Conservation (phyloP, 2,329 filamentous ascomycete genomes). For the Pseudocercospora crystallina region DNA sequence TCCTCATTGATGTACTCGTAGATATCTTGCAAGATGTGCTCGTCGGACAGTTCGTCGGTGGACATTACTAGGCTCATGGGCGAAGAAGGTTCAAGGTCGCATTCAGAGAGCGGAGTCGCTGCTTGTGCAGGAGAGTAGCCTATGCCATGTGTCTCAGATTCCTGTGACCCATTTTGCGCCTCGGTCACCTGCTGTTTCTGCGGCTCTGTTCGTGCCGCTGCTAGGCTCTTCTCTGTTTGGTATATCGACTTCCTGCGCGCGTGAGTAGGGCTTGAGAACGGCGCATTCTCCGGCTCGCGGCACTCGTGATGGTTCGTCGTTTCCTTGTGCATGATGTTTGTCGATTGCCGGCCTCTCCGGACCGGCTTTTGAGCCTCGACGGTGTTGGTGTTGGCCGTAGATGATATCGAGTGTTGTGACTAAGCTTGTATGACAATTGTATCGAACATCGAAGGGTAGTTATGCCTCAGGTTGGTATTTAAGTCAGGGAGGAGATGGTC, state of each 20-base stretch:
- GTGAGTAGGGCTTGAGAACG: conserved; percentile 18
- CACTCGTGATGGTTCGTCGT: conserved; percentile 19
- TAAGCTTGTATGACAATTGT: conserved; percentile 14
- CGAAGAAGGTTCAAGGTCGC: conserved; percentile 8
- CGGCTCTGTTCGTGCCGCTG: conserved; percentile 19
- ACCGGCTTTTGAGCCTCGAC: neutral
- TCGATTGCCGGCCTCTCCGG: conserved; percentile 1
- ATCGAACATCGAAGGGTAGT: conserved; percentile 12
- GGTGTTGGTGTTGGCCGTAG: neutral
- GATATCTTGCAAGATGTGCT: conserved; percentile 40
- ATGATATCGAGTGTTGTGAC: neutral
- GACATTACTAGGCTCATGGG: conserved; percentile 9
- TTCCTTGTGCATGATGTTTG: conserved; percentile 16
- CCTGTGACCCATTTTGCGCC: conserved; percentile 25
- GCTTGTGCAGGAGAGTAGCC: conserved; percentile 17
- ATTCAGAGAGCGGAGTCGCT: conserved; percentile 12
- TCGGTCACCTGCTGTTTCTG: conserved; percentile 24
- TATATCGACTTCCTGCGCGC: conserved; percentile 19
- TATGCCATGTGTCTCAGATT: conserved; percentile 23
- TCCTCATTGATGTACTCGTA: conserved; percentile 36
- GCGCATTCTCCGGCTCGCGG: conserved; percentile 17
- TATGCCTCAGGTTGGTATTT: conserved; percentile 13
- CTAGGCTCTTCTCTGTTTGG: conserved; percentile 22
- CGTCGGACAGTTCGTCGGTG: conserved; percentile 17
- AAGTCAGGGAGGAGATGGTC: conserved; percentile 11